Evolutionary conservation across 129 eudicot genomes (phyloP).

Genomic region (Daucus carota): DNA sequence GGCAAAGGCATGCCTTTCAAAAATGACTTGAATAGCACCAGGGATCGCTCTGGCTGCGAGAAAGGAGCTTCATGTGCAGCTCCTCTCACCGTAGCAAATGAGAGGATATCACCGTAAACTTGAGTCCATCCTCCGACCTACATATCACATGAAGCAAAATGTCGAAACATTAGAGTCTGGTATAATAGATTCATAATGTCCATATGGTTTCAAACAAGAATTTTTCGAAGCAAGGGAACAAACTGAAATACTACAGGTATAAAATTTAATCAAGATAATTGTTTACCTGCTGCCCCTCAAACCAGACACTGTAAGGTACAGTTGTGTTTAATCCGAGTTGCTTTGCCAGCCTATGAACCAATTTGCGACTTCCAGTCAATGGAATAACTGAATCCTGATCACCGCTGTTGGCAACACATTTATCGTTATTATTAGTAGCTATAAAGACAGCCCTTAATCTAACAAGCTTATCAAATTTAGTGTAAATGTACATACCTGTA

Average conservation of each 20-base stretch:
- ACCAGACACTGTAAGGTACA: slow-evolving; percentile 44
- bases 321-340: slow-evolving; percentile 29
- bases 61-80: slow-evolving; percentile 48
- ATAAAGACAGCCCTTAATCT: not conserved
- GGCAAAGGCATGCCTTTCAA: slow-evolving; percentile 36
- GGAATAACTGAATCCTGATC: slow-evolving; percentile 69
- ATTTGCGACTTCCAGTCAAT: slow-evolving; percentile 40
- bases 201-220: too few species aligned
- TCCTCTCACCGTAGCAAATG: slow-evolving; percentile 40
- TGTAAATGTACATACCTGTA: slow-evolving; percentile 31
- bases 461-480: not conserved
- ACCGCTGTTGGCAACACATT: slow-evolving; percentile 32
- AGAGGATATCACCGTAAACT: slow-evolving; percentile 41
- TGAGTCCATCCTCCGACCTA: slow-evolving; percentile 43
- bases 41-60: slow-evolving; percentile 43
- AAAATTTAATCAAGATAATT: too few species aligned
- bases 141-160: not conserved
- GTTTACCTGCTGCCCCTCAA: slow-evolving; percentile 53
- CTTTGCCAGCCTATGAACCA: slow-evolving; percentile 36
- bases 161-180: not conserved
- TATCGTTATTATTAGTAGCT: not conserved
- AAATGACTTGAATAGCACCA: slow-evolving; percentile 48
- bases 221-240: too few species aligned
- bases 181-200: too few species aligned
- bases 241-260: too few species aligned